Evolutionary conservation across 768 basidiomycete species (phyloP), one percentile per base, ranked within the genome.

Genomic region (Peribolospora kevripleyi): DNA sequence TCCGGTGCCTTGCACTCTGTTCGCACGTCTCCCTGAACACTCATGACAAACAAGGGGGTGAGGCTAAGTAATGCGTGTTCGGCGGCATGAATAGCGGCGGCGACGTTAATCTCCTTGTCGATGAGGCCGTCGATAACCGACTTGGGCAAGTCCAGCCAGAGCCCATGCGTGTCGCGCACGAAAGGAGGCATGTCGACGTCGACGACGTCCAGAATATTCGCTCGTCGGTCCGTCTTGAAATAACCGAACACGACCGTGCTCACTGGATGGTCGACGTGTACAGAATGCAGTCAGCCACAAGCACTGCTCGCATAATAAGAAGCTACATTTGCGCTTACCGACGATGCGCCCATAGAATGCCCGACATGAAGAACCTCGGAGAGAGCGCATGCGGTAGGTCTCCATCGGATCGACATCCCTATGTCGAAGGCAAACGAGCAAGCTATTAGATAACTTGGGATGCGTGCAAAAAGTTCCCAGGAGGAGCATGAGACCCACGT

Each of bases 1-100:
- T 81, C 78, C 3, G 76, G 68, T 0, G 75, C 76, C 65, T 84
- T 84, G 69, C 87, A 90, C 63, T 90, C 87, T 3, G 85, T 87
- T 56, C 70, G 73, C 42, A 88, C 65, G 55, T 85, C 83, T 40
- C 72, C 70, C n/a, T 60, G 59, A 4, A 61, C 54, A 0, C 75
- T 73, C 59, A 87, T 68, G 4, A 76, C 70, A 60, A 84, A 85
- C 46, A 76, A 54, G 4, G 65, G 65, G 7, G 64, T 61, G 38
- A 66, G 74, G 61, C 84, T 86, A 58, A 90, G 67, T 61, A 87
- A 73, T 0, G 83, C 83, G 63, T 91, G 87, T 60, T 80, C 73
- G 3, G 86, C 85, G 4, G 84, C 75, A 63, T 91, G 86, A 50
- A 90, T 84, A 0, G 80, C 81, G 51, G 76, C 85, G 0, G 85